phyloP scores from a whole-genome alignment of 139 green algal species.

The Coccomyxa sp. region DNA sequence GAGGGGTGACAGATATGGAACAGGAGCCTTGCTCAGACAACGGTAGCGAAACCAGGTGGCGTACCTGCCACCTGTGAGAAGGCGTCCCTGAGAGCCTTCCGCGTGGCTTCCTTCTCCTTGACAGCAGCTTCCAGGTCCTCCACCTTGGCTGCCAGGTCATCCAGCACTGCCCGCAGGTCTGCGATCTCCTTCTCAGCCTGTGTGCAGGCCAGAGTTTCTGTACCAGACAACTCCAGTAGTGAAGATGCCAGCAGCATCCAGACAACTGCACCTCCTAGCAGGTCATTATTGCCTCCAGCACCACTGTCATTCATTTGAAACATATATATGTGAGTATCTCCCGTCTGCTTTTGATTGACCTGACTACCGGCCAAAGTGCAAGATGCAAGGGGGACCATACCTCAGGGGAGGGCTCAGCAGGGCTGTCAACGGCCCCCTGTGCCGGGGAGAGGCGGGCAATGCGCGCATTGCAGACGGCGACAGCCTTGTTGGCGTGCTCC shows the following conservation, averaged over 20 bases:
- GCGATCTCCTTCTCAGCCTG: constrained; percentile 18
- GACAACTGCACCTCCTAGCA: neutral
- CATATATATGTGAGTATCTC: too few species aligned
- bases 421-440: neutral
- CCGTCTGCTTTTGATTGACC: too few species aligned
- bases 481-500: neutral
- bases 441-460: neutral
- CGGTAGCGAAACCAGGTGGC: too few species aligned
- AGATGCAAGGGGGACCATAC: too few species aligned
- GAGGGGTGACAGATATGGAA: too few species aligned
- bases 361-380: too few species aligned
- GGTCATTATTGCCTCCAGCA: too few species aligned
- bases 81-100: constrained; percentile 23
- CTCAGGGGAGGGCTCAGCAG: too few species aligned
- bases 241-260: neutral
- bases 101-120: constrained; percentile 28
- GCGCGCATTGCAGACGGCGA: neutral
- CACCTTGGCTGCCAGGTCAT: constrained; percentile 43
- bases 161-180: constrained; percentile 29
- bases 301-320: too few species aligned
- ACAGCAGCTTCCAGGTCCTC: constrained; percentile 30
- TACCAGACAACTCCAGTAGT: too few species aligned
- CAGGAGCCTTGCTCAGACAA: too few species aligned
- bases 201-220: neutral
- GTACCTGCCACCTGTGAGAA: constrained; percentile 19